phyloP scores from a whole-genome alignment of 164 flowering plant species.

The Stephania cephalantha region DNA sequence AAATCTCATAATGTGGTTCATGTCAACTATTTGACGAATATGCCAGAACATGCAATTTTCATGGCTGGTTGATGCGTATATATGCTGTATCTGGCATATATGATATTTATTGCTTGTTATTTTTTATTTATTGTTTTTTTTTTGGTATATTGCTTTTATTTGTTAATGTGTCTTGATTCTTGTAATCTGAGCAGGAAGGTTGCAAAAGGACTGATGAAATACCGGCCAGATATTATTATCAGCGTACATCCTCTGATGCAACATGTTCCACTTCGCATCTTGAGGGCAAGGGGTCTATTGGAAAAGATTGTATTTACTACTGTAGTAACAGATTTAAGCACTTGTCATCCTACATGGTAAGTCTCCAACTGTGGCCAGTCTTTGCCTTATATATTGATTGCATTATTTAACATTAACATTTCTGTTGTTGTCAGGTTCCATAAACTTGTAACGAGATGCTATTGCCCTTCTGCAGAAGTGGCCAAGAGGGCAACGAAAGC shows the following conservation, averaged over 20 bases:
- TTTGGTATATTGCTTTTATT: too few relatives aligned
- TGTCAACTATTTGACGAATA: neutral
- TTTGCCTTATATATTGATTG: neutral
- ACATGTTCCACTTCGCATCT: conserved; percentile 87
- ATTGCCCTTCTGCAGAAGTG: conserved; percentile 86
- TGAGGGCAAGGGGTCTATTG: conserved; percentile 76
- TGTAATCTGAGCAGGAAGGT: conserved; percentile 51
- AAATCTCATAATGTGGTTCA: neutral
- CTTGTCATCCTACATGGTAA: conserved; percentile 98
- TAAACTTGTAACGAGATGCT: conserved; percentile 95
- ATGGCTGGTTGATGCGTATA: neutral
- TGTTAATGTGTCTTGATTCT: conserved; percentile 5
- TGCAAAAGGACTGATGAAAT: conserved; percentile 89
- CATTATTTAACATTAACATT: neutral
- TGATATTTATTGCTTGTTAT: neutral
- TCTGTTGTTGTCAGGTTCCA: conserved; percentile 63
- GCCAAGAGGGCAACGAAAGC: conserved; percentile 84
- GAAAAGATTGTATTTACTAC: conserved; percentile 92
- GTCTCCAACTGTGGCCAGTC: neutral
- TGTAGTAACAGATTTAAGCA: conserved; percentile 88
- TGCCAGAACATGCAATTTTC: neutral
- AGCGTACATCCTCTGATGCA: conserved; percentile 99
- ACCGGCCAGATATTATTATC: conserved; percentile 88
- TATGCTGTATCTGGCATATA: neutral
- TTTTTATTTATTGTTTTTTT: too few relatives aligned